Evolutionary conservation across 2,329 filamentous ascomycete genomes (phyloP), one percentile per base, ranked within the genome.

Genomic region (Fonsecaea pedrosoi): DNA sequence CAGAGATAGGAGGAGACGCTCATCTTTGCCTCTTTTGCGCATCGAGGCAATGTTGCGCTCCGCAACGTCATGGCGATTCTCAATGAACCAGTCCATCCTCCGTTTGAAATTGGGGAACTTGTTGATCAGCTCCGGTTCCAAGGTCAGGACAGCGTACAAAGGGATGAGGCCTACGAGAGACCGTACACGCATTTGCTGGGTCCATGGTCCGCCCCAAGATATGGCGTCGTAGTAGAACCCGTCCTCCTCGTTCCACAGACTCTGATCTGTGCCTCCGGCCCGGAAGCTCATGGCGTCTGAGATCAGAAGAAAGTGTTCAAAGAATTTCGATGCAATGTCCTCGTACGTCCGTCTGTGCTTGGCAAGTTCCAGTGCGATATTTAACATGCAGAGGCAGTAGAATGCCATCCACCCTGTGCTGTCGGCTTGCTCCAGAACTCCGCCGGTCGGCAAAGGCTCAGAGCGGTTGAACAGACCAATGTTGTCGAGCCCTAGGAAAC

Each of bases 401-500:
- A 98, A 98, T 9, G 92, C 94, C 94, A 98, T 98, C 94, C 94
- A 98, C 37, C 94, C 94, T 9, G 94, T 98, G 77, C 93, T 97
- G 83, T 98, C 94, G 18, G 95, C 95, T 81, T 98, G 94, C 79
- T 98, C 94, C 8, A 98, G 86, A 2, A 93, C 90, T 79, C 95
- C 94, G 37, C 94, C 94, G 0, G 95, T 98, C 0, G 94, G 94
- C 45, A 98, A 82, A 32, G 95, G 94, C 78, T 98, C 94, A 0
- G 94, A 98, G 54, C 94, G 91, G 80, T 98, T 98, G 86, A 98
- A 98, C 40, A 98, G 82, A 62, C 95, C 95, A 78, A 98, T 98
- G 77, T 98, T 98, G 86, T 98, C 94, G 60, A 98, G 83, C 54
- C 94, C 94, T 7, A 98, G 83, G 84, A 98, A 98, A 53, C 94